phyloP scores from a whole-genome alignment of 805 yeast genomes.

The Nakazawaea ambrosiae region DNA sequence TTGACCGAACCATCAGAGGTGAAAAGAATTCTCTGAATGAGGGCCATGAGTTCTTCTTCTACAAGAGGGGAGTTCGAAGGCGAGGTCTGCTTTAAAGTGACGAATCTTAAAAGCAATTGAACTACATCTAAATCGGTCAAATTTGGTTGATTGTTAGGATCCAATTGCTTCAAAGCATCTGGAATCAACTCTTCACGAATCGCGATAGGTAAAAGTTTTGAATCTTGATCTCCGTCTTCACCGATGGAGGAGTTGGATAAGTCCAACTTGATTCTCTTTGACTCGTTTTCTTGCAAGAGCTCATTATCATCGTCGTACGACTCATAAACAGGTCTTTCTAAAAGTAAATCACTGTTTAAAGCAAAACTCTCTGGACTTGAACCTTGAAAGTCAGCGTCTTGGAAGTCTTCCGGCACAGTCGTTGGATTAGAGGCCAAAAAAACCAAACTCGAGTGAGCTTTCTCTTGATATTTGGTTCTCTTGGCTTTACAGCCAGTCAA shows the following conservation, averaged over 20 bases:
- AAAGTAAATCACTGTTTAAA: slow-evolving; percentile 67
- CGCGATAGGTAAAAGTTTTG: slow-evolving; percentile 56
- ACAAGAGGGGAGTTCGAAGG: slow-evolving; percentile 67
- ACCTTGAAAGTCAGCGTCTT: slow-evolving; percentile 12
- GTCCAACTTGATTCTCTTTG: slow-evolving; percentile 37
- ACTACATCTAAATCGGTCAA: slow-evolving; percentile 63
- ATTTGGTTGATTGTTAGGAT: slow-evolving; percentile 79
- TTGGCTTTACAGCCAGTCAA: slow-evolving; percentile 87
- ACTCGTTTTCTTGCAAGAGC: slow-evolving; percentile 24
- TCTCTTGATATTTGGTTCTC: slow-evolving; percentile 75
- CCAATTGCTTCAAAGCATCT: slow-evolving; percentile 38
- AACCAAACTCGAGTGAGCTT: slow-evolving; percentile 65
- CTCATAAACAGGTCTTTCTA: slow-evolving; percentile 72
- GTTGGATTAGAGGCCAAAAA: slow-evolving; percentile 58
- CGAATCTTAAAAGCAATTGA: slow-evolving; percentile 65
- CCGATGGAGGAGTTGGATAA: slow-evolving; percentile 15
- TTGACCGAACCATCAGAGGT: slow-evolving; percentile 42
- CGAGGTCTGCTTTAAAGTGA: slow-evolving; percentile 56
- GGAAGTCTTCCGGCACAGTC: slow-evolving; percentile 15
- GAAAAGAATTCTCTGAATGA: slow-evolving; percentile 65
- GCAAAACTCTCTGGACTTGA: slow-evolving; percentile 47
- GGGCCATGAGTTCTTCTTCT: slow-evolving; percentile 76
- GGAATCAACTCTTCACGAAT: slow-evolving; percentile 61
- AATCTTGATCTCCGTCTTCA: slow-evolving; percentile 18
- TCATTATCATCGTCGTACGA: slow-evolving; percentile 41